A percentile compares a stretch with the other conserved stretches of the same genome.
Evolutionary conservation across 208 protist genomes (phyloP).

Genomic region (Trypanosoma caninum): DNA sequence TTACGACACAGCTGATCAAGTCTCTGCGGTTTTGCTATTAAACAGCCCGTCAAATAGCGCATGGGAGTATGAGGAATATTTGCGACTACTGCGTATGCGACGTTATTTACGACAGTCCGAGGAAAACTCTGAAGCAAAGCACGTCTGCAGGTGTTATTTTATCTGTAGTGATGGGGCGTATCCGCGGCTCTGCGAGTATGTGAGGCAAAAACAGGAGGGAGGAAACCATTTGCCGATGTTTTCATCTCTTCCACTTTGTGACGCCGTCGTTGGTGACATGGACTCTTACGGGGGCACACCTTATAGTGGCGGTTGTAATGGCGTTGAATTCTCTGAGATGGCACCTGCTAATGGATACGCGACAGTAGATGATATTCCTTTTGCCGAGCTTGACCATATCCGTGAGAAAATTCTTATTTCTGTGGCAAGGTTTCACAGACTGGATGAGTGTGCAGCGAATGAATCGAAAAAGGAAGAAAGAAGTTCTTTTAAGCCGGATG

Average conservation of each 20-base stretch:
- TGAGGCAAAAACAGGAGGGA: background rate
- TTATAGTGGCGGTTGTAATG: background rate
- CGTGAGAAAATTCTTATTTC: slow-evolving; percentile 6
- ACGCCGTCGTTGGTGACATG: slow-evolving; percentile 39
- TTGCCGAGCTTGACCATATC: slow-evolving; percentile 29
- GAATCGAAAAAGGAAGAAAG: background rate
- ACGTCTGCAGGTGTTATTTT: slow-evolving; percentile 42
- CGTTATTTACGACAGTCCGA: slow-evolving; percentile 15
- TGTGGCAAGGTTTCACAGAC: background rate
- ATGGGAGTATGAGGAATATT: slow-evolving; percentile 53
- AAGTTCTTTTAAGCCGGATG: background rate
- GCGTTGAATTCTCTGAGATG: background rate
- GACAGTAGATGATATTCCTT: slow-evolving; percentile 33
- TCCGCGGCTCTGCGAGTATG: slow-evolving; percentile 29
- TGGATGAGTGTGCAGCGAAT: background rate
- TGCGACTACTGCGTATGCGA: slow-evolving; percentile 32
- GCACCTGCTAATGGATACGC: slow-evolving; percentile 20
- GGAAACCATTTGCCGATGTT: background rate
- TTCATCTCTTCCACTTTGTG: slow-evolving; percentile 26
- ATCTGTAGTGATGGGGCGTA: slow-evolving; percentile 74
- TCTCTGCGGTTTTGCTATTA: slow-evolving; percentile 56
- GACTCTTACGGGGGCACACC: slow-evolving; percentile 13
- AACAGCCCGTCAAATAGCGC: slow-evolving; percentile 57
- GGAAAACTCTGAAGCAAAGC: background rate
- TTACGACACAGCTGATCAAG: slow-evolving; percentile 22